Evolutionary conservation across 306 rosid species (phyloP).

Genomic region (Gastrolobium bilobum): DNA sequence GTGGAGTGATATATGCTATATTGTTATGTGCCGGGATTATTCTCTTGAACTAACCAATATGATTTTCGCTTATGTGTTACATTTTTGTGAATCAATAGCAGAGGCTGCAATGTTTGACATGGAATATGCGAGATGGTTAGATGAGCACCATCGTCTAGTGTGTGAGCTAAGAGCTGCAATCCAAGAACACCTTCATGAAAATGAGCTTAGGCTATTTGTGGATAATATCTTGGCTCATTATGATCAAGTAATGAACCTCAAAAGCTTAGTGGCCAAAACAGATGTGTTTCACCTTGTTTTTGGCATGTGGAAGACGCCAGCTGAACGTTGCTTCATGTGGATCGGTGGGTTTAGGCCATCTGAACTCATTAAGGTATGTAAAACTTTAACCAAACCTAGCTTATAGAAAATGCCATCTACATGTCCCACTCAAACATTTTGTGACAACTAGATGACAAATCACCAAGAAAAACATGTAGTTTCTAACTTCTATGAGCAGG

Average conservation of each 20-base stretch:
- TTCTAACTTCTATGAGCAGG: background rate
- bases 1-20: no score
- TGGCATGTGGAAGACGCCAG: slow-evolving; percentile 95
- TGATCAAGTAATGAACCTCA: slow-evolving; percentile 76
- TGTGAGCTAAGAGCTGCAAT: slow-evolving; percentile 89
- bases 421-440: slow-evolving; percentile 11
- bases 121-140: slow-evolving; percentile 87
- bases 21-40: no score
- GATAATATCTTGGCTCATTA: slow-evolving; percentile 82
- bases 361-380: slow-evolving; percentile 84
- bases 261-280: slow-evolving; percentile 74
- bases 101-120: slow-evolving; percentile 87
- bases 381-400: background rate
- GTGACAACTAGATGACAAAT: slow-evolving; percentile 48
- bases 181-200: slow-evolving; percentile 82
- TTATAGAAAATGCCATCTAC: background rate
- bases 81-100: slow-evolving; percentile 14
- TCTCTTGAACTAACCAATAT: background rate
- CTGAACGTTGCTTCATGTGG: slow-evolving; percentile 97
- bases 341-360: slow-evolving; percentile 95
- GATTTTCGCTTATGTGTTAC: background rate
- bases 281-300: slow-evolving; percentile 87
- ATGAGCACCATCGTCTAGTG: slow-evolving; percentile 82
- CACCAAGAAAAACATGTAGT: background rate
- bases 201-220: slow-evolving; percentile 79